Conservation (phyloP, 2,329 filamentous ascomycete genomes). For the Thielaviopsis euricoi region DNA sequence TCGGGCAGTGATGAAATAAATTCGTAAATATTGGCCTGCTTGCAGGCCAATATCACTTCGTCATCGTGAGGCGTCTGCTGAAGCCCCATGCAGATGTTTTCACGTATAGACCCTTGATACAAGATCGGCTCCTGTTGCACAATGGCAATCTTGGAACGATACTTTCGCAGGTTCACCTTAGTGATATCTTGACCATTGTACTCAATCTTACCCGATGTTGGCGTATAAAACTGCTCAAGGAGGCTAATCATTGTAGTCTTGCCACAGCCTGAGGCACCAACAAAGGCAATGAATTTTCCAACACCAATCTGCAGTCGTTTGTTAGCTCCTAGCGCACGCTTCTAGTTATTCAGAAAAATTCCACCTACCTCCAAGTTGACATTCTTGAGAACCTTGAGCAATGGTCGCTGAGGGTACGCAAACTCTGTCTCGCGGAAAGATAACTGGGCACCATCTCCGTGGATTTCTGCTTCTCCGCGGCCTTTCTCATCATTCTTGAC, state of each 20-base stretch:
- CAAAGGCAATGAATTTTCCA: conserved; percentile 35
- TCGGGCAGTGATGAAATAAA: conserved; percentile 40
- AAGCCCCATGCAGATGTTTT: conserved; percentile 37
- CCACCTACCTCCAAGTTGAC: conserved; percentile 20
- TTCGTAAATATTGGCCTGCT: conserved; percentile 37
- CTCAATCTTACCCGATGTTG: conserved; percentile 17
- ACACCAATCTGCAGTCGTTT: conserved; percentile 19
- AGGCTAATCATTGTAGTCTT: conserved; percentile 43
- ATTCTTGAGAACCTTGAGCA: conserved; percentile 21
- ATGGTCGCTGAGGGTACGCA: conserved; percentile 33
- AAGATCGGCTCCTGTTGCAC: conserved; percentile 26
- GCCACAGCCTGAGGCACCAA: conserved; percentile 41
- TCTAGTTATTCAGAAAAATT: background rate
- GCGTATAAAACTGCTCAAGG: conserved; percentile 29
- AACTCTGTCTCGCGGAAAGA: conserved; percentile 38
- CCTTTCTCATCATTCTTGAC: conserved; percentile 17
- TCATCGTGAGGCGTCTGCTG: conserved; percentile 17
- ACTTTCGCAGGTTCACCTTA: conserved; percentile 16
- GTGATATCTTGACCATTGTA: conserved; percentile 19
- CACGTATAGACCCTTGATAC: conserved; percentile 34
- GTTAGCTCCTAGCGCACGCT: background rate
- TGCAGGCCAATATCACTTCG: conserved; percentile 31
- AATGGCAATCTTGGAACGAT: conserved; percentile 22
- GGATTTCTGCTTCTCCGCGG: conserved; percentile 6
- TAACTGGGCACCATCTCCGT: conserved; percentile 20